phyloP scores from a whole-genome alignment of 176 grass and related monocot genomes.

The Triticum timopheevii region DNA sequence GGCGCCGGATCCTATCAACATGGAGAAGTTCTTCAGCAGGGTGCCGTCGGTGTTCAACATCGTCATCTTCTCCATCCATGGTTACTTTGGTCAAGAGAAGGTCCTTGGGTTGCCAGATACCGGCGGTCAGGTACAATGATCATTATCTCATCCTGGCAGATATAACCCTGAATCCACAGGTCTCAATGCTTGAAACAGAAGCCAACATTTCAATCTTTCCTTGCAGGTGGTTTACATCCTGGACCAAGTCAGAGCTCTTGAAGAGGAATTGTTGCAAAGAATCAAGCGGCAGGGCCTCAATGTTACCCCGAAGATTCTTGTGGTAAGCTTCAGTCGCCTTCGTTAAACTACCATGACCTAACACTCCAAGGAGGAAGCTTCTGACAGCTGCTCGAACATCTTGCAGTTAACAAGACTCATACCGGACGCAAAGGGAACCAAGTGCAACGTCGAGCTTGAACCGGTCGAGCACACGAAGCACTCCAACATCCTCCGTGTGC shows the following conservation, averaged over 20 bases:
- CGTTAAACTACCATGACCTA: not conserved
- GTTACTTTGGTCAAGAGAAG: constrained; percentile 95
- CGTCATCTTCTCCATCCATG: constrained; percentile 86
- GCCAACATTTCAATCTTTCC: not conserved
- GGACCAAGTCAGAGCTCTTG: constrained; percentile 90
- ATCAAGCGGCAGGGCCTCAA: constrained; percentile 79
- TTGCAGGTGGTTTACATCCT: constrained; percentile 92
- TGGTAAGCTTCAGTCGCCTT: constrained; percentile 54
- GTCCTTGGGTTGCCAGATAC: constrained; percentile 98
- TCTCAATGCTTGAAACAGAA: not conserved
- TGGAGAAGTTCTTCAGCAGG: constrained; percentile 91
- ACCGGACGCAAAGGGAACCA: constrained; percentile 89
- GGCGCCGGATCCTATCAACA: constrained; percentile 81
- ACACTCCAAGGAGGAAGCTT: not conserved
- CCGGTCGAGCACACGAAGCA: constrained; percentile 67
- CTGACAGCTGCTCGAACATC: not conserved
- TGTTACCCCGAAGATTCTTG: constrained; percentile 81
- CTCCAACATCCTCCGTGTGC: constrained; percentile 76
- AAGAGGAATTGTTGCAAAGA: constrained; percentile 85
- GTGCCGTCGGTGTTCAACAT: constrained; percentile 73
- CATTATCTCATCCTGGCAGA: not conserved
- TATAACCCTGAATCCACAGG: not conserved
- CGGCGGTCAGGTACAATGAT: constrained; percentile 69
- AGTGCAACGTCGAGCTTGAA: constrained; percentile 93
- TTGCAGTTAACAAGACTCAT: constrained; percentile 88